Evolutionary conservation across 2,329 filamentous ascomycete genomes (phyloP).

Genomic region (Rutstroemia sp.): DNA sequence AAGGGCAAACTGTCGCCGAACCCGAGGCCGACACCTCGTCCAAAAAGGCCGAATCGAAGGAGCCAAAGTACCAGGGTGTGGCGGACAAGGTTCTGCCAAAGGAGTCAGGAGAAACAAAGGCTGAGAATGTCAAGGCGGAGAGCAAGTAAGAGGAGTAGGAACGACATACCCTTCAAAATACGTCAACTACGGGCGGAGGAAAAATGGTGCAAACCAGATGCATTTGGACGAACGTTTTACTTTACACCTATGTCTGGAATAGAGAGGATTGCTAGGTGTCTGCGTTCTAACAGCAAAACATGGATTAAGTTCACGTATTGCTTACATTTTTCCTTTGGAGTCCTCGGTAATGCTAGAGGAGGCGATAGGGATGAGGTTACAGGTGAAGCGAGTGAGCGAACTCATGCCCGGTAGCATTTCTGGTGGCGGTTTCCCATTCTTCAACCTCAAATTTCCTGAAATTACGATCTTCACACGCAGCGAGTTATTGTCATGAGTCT

Average conservation of each 20-base stretch:
- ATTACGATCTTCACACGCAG: constrained; percentile 28
- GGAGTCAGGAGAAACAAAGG: constrained; percentile 6
- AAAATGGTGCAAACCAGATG: constrained; percentile 9
- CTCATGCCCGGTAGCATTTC: constrained; percentile 12
- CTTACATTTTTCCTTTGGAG: constrained; percentile 11
- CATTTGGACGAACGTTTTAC: constrained; percentile 19
- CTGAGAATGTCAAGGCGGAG: neutral
- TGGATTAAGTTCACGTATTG: constrained; percentile 15
- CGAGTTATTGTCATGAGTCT: constrained; percentile 18
- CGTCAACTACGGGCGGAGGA: constrained; percentile 3
- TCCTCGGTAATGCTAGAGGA: constrained; percentile 6
- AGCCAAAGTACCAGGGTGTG: constrained; percentile 19
- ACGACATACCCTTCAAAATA: neutral
- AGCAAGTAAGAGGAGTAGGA: constrained; percentile 1
- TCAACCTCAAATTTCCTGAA: constrained; percentile 19
- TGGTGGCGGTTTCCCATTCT: constrained; percentile 15
- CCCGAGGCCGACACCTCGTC: constrained; percentile 7
- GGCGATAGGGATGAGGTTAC: constrained; percentile 3
- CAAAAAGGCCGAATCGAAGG: constrained; percentile 16
- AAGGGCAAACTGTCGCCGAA: constrained; percentile 36
- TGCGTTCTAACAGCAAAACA: constrained; percentile 15
- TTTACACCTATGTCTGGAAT: constrained; percentile 20
- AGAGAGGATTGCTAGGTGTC: constrained; percentile 15
- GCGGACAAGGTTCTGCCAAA: constrained; percentile 13
- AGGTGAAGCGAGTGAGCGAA: constrained; percentile 8